phyloP scores from a whole-genome alignment of 768 basidiomycete species.

The Hypholoma sublateritium region DNA sequence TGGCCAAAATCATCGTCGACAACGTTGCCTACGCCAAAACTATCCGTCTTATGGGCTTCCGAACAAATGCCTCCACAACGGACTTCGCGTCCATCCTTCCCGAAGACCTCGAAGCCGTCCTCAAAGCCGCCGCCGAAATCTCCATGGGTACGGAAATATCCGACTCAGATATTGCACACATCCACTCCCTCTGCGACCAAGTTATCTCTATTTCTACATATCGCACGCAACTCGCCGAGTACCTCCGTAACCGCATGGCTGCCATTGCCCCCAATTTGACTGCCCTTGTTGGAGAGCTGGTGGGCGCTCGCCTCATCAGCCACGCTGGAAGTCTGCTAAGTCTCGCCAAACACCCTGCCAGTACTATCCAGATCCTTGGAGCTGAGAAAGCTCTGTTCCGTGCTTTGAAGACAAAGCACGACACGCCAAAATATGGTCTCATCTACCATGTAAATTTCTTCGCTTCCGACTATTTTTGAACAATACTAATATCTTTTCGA shows the following conservation, averaged over 20 bases:
- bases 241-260: slow-evolving; percentile 96
- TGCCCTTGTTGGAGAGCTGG: slow-evolving; percentile 87
- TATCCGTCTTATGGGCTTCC: slow-evolving; percentile 93
- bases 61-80: slow-evolving; percentile 87
- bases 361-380: slow-evolving; percentile 96
- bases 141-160: slow-evolving; percentile 99
- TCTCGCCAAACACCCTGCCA: slow-evolving; percentile 96
- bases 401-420: slow-evolving; percentile 98
- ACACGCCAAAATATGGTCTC: slow-evolving; percentile 99
- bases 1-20: slow-evolving; percentile 97
- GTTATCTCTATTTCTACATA: slow-evolving; percentile 96
- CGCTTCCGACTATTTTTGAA: neutral
- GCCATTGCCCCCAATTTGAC: slow-evolving; percentile 98
- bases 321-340: slow-evolving; percentile 96
- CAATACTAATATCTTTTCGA: slow-evolving; percentile 4
- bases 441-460: slow-evolving; percentile 83
- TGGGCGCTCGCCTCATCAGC: slow-evolving; percentile 90
- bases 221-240: slow-evolving; percentile 92
- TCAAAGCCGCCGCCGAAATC: slow-evolving; percentile 95
- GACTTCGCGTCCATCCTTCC: slow-evolving; percentile 90
- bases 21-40: slow-evolving; percentile 97
- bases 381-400: slow-evolving; percentile 98
- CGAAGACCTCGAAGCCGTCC: slow-evolving; percentile 92
- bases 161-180: slow-evolving; percentile 94
- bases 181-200: slow-evolving; percentile 95